Percentiles rank a stretch among this genome's conserved stretches.
These are phyloP conservation scores for Cryphonectria radicalis DNA, from an alignment of 2,329 filamentous ascomycete genomes.

Conservation along the genomic window DNA sequence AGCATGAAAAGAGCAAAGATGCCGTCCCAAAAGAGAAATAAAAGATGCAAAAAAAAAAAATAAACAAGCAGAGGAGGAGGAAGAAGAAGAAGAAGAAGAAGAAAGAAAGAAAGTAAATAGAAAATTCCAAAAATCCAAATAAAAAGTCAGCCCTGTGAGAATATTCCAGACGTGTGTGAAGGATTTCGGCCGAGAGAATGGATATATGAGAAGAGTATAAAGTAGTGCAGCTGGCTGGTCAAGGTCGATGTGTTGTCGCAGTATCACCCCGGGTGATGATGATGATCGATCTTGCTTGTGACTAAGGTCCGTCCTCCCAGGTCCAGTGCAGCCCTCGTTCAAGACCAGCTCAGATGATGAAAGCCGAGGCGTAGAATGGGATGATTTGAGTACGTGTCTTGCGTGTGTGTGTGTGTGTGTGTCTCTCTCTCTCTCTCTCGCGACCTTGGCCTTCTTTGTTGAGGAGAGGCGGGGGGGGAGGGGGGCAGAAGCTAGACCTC, in stretches of 20 bases:
- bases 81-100: not conserved
- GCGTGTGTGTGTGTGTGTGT: no score
- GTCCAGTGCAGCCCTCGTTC: not conserved
- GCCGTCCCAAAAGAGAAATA: no score
- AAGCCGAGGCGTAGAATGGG: constrained; percentile 3
- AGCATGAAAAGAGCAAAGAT: not conserved
- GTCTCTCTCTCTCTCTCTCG: not conserved
- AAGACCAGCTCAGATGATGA: constrained; percentile 17
- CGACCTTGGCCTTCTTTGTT: not conserved
- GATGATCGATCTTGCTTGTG: not conserved
- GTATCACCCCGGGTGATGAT: not conserved
- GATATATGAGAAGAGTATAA: not conserved
- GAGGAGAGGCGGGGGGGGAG: not conserved
- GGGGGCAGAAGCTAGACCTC: constrained; percentile 4
- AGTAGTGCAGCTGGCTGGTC: not conserved
- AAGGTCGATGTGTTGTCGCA: not conserved
- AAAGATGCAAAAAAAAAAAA: not conserved
- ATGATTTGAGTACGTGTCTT: not conserved
- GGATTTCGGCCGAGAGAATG: not conserved
- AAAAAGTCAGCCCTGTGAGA: not conserved
- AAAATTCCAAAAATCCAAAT: no score
- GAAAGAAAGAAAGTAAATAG: no score
- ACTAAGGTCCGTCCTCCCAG: no score
- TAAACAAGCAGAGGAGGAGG: not conserved
- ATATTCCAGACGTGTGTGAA: not conserved